A percentile compares a stretch with the other conserved stretches of the same genome.
Conservation (phyloP, 371 early-diverging fungal species). For the Mortierella sp. region DNA sequence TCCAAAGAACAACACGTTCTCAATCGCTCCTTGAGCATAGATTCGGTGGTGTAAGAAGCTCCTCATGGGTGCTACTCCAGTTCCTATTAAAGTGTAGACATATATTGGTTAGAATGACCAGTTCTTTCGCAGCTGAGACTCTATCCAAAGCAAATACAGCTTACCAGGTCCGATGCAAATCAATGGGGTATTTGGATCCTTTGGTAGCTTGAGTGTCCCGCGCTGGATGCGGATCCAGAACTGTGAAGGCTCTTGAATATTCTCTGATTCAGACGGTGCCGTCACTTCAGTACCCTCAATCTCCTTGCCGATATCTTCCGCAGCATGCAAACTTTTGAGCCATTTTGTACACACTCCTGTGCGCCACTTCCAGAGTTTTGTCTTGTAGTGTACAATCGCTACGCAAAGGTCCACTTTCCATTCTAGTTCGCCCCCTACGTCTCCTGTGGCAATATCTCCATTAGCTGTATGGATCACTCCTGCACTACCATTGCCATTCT, state of each 20-base stretch:
- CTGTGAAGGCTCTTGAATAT: conserved; percentile 43
- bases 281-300: neutral
- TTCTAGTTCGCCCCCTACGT: conserved; percentile 42
- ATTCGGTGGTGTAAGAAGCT: conserved; percentile 83
- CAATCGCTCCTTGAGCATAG: conserved; percentile 51
- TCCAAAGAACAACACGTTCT: conserved; percentile 87
- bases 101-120: neutral
- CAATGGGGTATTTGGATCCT: conserved; percentile 64
- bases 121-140: neutral
- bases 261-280: neutral
- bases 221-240: conserved; percentile 70
- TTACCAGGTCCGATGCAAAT: conserved; percentile 85
- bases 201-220: conserved; percentile 83
- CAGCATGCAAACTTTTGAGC: conserved; percentile 62
- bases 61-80: conserved; percentile 94
- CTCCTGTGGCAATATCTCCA: conserved; percentile 14
- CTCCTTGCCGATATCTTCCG: conserved; percentile 24
- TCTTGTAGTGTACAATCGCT: conserved; percentile 89
- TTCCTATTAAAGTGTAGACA: conserved; percentile 61
- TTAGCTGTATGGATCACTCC: conserved; percentile 15
- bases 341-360: conserved; percentile 89
- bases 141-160: neutral
- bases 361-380: conserved; percentile 76
- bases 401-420: conserved; percentile 78
- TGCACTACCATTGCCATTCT: neutral